Evolutionary conservation across 164 flowering plant species (phyloP).

Genomic region (Liriodendron chinense): DNA sequence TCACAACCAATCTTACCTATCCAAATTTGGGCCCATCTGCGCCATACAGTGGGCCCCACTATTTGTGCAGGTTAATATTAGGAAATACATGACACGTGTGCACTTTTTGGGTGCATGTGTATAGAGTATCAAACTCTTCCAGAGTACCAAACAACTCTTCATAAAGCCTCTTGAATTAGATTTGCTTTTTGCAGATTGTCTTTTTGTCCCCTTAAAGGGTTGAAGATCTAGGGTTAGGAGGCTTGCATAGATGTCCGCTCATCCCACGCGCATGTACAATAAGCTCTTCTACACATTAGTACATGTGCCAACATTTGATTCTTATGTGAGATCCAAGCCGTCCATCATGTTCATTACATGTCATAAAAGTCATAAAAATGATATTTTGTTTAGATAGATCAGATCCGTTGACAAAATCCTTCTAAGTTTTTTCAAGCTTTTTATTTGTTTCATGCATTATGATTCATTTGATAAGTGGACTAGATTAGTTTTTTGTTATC

Average conservation of each 20-base stretch:
- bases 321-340: background rate
- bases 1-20: no score
- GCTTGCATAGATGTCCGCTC: background rate
- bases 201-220: background rate
- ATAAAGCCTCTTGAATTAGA: background rate
- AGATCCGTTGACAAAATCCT: no score
- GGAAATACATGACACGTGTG: no score
- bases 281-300: background rate
- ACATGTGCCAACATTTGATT: no score
- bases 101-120: background rate
- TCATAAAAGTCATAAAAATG: background rate
- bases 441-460: no score
- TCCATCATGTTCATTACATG: background rate
- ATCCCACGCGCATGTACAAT: background rate
- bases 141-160: background rate
- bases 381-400: no score
- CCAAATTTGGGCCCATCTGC: no score
- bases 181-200: background rate
- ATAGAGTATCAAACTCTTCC: background rate
- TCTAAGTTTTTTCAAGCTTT: no score
- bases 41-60: no score
- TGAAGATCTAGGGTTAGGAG: background rate
- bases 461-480: no score
- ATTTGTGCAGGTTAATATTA: no score
- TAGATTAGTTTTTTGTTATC: no score